Evolutionary conservation across 495 filamentous ascomycete genomes (phyloP), one percentile per base, ranked within the genome.

Genomic region (Rostrohypoxylon terebratum): DNA sequence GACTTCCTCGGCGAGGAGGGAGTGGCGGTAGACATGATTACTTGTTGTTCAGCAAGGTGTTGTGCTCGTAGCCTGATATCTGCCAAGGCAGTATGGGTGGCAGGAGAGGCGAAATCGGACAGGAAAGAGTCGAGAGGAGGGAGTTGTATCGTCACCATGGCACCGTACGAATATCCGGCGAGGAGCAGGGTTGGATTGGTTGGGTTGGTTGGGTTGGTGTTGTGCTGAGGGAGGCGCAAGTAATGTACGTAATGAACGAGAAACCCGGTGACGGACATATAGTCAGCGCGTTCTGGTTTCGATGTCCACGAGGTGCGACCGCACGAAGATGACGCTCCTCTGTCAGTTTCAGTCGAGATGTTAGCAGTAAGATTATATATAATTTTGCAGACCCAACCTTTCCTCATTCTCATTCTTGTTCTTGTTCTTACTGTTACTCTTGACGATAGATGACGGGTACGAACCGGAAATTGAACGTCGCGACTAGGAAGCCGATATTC

Each of bases 391-490:
- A 59, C 33, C 5, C 13, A n/a, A 38, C 21, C 10, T 11, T 31
- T 18, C 23, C 5, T 6, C n/a, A 4, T 16, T 20, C n/a, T 9
- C 20, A 4, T 16, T 45, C n/a, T 45, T 6, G 1, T 16, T 20
- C n/a, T 9, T 45, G 1, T 16, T 45, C n/a, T 45, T 6, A 14
- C 5, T 18, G 5, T 18, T 18, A 4, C 13, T 45, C 16, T 9
- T 11, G 14, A 9, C 20, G 31, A n/a, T 6, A 20, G 31, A 62
- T 3, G 6, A 58, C 6, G 28, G 28, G 6, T 50, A 66, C 75
- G 18, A 79, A 97, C 94, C 94, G 88, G 72, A 98, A 97, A 76
- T 99, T 98, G 78, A 98, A 98, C 1, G 93, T 97, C 5, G 85
- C 91, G 16, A 98, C 93, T 2, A 96, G 78, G 74, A 87, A 95